A percentile compares a stretch with the other conserved stretches of the same genome.
Conservation (phyloP, 805 yeast species). For the Kluyveromyces starmeri region DNA sequence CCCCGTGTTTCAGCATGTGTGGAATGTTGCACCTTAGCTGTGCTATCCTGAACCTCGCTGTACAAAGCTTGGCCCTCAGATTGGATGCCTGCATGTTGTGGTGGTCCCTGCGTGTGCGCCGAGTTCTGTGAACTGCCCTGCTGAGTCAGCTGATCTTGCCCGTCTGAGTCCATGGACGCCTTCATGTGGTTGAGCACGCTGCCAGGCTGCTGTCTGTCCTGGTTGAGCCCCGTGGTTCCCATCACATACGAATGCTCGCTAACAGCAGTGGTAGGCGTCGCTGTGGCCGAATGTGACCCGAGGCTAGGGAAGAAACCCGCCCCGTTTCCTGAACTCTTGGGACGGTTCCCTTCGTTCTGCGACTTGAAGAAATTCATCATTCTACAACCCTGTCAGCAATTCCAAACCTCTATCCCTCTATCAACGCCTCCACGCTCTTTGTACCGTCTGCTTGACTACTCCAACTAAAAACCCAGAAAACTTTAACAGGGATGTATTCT, state of each 20-base stretch:
- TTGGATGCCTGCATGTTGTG: neutral
- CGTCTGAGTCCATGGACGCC: constrained; percentile 4
- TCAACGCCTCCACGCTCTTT: too few relatives aligned
- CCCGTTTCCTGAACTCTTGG: constrained; percentile 5
- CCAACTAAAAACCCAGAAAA: too few relatives aligned
- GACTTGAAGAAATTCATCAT: constrained; percentile 26
- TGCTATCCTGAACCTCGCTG: too few relatives aligned
- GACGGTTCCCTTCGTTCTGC: constrained; percentile 3
- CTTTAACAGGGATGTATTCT: too few relatives aligned
- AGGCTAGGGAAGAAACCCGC: constrained; percentile 29
- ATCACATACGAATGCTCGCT: constrained; percentile 53
- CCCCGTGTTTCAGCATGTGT: too few relatives aligned
- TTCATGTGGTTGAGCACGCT: constrained; percentile 3
- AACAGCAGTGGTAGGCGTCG: constrained; percentile 64
- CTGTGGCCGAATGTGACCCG: constrained; percentile 33
- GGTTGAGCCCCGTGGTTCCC: constrained; percentile 49
- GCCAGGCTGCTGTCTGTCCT: constrained; percentile 5
- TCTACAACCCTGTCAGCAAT: too few relatives aligned
- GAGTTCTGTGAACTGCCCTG: neutral
- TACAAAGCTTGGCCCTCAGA: too few relatives aligned
- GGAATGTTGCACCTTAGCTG: too few relatives aligned
- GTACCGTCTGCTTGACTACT: too few relatives aligned
- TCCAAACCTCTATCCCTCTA: too few relatives aligned
- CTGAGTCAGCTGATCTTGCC: neutral
- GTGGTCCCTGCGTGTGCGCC: neutral